These are phyloP conservation scores for Simplicillium aogashimaense DNA, from an alignment of 2,329 filamentous ascomycete species.

Conservation along the genomic window DNA sequence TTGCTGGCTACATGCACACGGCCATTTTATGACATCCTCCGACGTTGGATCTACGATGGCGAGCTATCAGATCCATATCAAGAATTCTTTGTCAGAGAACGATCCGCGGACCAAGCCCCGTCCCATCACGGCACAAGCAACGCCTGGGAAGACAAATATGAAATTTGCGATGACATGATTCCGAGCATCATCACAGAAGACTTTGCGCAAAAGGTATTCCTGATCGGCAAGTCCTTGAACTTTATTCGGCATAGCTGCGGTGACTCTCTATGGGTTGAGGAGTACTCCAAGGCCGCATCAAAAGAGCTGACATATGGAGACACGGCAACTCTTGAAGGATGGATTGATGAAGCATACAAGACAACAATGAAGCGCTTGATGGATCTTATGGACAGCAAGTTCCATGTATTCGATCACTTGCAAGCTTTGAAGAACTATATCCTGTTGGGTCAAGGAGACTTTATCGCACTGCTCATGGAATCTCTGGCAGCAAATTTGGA, in stretches of 20 bases:
- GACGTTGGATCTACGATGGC: conserved; percentile 96
- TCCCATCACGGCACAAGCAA: conserved; percentile 61
- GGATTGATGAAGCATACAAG: conserved; percentile 96
- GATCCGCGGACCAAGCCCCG: conserved; percentile 43
- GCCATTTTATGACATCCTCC: conserved; percentile 93
- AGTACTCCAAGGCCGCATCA: conserved; percentile 85
- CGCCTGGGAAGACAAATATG: conserved; percentile 98
- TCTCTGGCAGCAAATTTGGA: conserved; percentile 88
- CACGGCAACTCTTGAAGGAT: conserved; percentile 80
- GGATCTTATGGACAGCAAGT: conserved; percentile 88
- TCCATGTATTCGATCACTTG: conserved; percentile 87
- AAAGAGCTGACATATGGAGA: conserved; percentile 90
- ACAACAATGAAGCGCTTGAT: conserved; percentile 95
- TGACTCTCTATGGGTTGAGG: conserved; percentile 90
- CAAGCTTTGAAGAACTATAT: conserved; percentile 91
- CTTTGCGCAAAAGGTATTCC: conserved; percentile 91
- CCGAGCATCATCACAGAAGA: conserved; percentile 88
- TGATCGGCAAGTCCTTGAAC: conserved; percentile 96
- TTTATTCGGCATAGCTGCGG: conserved; percentile 95
- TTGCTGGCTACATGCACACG: conserved; percentile 78
- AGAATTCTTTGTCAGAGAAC: conserved; percentile 92
- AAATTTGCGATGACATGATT: conserved; percentile 74
- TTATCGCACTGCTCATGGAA: conserved; percentile 95
- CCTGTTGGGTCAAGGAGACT: conserved; percentile 89
- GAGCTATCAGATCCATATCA: conserved; percentile 92